These are phyloP conservation scores for Hypoxylon subgilvum DNA, from an alignment of 495 filamentous ascomycete genomes.

Conservation along the genomic window DNA sequence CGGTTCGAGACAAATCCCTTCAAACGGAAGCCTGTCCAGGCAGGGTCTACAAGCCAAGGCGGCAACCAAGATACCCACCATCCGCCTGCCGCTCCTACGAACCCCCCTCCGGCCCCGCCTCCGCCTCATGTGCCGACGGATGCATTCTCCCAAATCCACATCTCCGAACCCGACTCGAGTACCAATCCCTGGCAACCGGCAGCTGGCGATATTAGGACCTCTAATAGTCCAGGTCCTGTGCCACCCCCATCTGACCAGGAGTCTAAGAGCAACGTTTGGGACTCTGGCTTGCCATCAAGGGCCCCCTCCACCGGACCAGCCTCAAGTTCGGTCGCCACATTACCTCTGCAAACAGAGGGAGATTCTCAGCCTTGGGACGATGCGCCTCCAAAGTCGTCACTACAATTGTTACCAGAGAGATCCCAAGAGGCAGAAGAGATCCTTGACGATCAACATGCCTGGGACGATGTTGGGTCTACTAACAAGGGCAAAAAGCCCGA, in stretches of 20 bases:
- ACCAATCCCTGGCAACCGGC: conserved; percentile 62
- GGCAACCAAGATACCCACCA: conserved; percentile 9
- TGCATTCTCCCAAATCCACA: conserved; percentile 46
- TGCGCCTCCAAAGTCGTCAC: conserved; percentile 10
- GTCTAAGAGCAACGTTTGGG: conserved; percentile 44
- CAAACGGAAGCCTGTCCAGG: conserved; percentile 49
- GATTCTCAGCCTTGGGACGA: conserved; percentile 35
- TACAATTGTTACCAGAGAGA: conserved; percentile 7
- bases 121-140: conserved; percentile 32
- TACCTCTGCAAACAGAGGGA: conserved; percentile 24
- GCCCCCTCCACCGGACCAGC: conserved; percentile 37
- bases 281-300: conserved; percentile 42
- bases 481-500: conserved; percentile 45
- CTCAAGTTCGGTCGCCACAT: conserved; percentile 34
- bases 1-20: conserved; percentile 61
- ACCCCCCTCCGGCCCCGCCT: conserved; percentile 9
- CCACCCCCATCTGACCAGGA: conserved; percentile 41
- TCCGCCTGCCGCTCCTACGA: conserved; percentile 4
- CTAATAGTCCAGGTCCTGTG: conserved; percentile 24
- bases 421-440: conserved; percentile 32
- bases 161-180: conserved; percentile 46
- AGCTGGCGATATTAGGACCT: conserved; percentile 31
- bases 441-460: conserved; percentile 50
- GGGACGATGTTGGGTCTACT: conserved; percentile 49
- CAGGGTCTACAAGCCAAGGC: conserved; percentile 5